Evolutionary conservation across 2,329 filamentous ascomycete species (phyloP), one percentile per base, ranked within the genome.

Genomic region (Hypoxylon rubiginosum): DNA sequence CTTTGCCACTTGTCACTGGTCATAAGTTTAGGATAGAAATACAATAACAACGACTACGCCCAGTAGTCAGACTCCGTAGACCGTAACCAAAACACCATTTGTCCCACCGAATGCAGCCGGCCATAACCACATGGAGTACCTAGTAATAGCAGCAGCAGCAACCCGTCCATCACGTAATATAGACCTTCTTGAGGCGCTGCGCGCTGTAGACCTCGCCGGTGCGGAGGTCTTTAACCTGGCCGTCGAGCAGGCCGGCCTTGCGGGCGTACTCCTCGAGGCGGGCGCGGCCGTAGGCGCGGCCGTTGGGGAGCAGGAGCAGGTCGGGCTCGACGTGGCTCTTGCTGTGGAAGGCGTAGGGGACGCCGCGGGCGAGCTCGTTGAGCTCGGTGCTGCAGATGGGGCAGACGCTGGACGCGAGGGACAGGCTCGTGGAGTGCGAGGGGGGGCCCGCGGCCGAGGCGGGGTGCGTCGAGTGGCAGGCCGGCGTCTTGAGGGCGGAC

Each of bases 321-420:
- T 98, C 94, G 49, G 89, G 89, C 76, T 97, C 95, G 30, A 98
- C 93, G 67, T 93, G 92, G 76, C 93, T 97, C 84, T 97, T 97
- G 30, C 92, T 94, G 78, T 99, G 96, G 75, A 97, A 92, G 2
- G 96, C 96, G 74, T 98, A 98, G 0, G 96, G 96, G 48, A 99
- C 92, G 72, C 91, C 90, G 55, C 91, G 86, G 1, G 96, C 95
- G 34, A 99, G 86, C 74, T 94, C 92, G 78, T 98, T 98, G 60
- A 99, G 87, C 80, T 99, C 96, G 0, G 92, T 96, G 51, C 92
- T 96, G 83, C 96, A 99, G 75, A 99, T 98, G 2, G 96, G 96
- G 74, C 96, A 99, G 45, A 98, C 89, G 52, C 89, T 91, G 5
- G 72, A 52, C 1, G 75, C 73, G 7, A 92, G 91, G 1, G 89